A percentile compares a stretch with the other conserved stretches of the same genome.
Conservation (phyloP, 371 early-diverging fungal species). For the Actinomortierella wolfii region DNA sequence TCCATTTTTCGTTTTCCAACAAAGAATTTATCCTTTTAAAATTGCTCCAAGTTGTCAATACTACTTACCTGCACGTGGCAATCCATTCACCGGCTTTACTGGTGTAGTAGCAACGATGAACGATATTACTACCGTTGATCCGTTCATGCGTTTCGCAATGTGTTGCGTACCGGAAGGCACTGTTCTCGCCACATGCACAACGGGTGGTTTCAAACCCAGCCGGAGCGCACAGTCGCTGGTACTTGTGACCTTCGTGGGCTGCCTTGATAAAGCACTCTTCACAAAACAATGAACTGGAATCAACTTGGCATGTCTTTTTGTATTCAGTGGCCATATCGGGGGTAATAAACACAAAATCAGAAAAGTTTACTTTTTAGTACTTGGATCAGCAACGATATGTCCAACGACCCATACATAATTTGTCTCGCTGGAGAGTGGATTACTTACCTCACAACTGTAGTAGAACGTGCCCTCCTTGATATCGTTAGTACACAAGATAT, state of each 20-base stretch:
- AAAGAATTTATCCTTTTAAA: not conserved
- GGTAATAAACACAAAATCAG: too few species aligned
- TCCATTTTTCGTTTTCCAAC: not conserved
- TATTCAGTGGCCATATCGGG: not conserved
- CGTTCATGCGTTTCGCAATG: slow-evolving; percentile 35
- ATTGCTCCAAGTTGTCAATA: not conserved
- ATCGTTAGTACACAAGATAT: slow-evolving; percentile 19
- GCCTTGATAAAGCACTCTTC: slow-evolving; percentile 35
- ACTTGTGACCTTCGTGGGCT: slow-evolving; percentile 28
- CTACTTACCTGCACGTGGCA: slow-evolving; percentile 20
- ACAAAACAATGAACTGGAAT: slow-evolving; percentile 16
- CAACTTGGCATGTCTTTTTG: slow-evolving; percentile 33
- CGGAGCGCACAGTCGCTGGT: slow-evolving; percentile 9
- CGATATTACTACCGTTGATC: slow-evolving; percentile 29
- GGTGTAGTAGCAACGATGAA: slow-evolving; percentile 22
- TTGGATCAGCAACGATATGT: too few species aligned
- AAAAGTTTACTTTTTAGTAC: too few species aligned
- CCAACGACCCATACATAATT: too few species aligned
- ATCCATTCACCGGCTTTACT: slow-evolving; percentile 34
- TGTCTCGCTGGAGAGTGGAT: not conserved
- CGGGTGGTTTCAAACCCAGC: not conserved
- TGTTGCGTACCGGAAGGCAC: slow-evolving; percentile 37
- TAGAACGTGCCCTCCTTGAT: slow-evolving; percentile 37
- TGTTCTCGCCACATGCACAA: slow-evolving; percentile 41
- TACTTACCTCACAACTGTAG: slow-evolving; percentile 30